Evolutionary conservation across 441 rosid genomes (phyloP), one percentile per base, ranked within the genome.

Genomic region (Jatropha podagrica): DNA sequence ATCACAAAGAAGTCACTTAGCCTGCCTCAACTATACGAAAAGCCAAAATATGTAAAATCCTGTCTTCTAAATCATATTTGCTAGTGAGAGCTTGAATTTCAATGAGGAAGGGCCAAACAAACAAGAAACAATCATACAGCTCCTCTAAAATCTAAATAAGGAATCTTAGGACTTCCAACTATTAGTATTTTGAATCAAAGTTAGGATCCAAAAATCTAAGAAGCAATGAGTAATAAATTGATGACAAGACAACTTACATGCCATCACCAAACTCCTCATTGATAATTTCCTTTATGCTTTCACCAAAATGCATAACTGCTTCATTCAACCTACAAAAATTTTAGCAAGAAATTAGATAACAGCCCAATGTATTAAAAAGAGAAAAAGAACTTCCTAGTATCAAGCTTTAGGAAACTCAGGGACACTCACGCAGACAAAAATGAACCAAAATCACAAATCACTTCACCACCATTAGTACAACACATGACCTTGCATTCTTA

Each of bases 261-360:
- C 98, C 98, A 79, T 95, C 98, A 37, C 98, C 99, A 68, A 90
- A 93, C 74, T 95, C 98, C 83, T 95, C 99, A 64, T 95, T 95
- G 75, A 95, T 85, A 74, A 95, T 93, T 65, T 93, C 98, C 88
- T 95, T 93, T 69, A 95, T 90, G 83, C 98, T 95, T 84, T 95
- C 98, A 69, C 97, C 98, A 51, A 88, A 95, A 85, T 95, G 99
- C 99, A 95, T 95, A 73, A 91, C 91, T 7, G 97, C 99, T 78
- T 95, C 98, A 82, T 93, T 89, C 83, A 93, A 86, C 91, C 98
- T 91, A 52, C 65, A 72, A 79, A 74, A 54, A 23, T 23, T n/a
- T 18, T 10, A 42, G 67, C 68, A 20, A 63, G 41, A 44, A 18
- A 11, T 14, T 2, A 58, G 38, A 12, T 13, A 13, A 65, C 3